Conservation (phyloP, 306 rosid genomes). For the Quercus ilex region DNA sequence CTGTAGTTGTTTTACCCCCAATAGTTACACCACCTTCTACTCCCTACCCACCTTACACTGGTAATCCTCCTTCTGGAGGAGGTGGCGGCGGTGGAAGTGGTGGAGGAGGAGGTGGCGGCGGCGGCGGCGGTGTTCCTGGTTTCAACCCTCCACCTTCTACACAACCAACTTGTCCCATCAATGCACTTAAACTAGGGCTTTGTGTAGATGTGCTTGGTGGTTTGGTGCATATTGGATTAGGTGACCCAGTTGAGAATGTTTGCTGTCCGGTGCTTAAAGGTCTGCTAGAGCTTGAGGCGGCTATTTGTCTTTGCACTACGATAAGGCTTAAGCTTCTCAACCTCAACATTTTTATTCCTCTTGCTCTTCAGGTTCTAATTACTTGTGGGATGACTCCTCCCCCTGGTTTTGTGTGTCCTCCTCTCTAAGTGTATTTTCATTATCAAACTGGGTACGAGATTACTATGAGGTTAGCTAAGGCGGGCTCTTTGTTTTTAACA, state of each 20-base stretch:
- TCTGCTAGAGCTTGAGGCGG: slow-evolving; percentile 84
- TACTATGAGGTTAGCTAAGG: neutral
- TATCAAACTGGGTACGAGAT: neutral
- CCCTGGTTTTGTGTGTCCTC: slow-evolving; percentile 89
- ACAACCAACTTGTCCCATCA: slow-evolving; percentile 57
- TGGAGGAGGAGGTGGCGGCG: neutral
- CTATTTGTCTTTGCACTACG: slow-evolving; percentile 75
- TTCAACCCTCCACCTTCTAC: slow-evolving; percentile 29
- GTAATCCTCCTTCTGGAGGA: slow-evolving; percentile 10
- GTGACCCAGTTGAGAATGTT: slow-evolving; percentile 61
- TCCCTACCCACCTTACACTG: slow-evolving; percentile 35
- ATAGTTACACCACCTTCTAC: slow-evolving; percentile 48
- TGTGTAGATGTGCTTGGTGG: slow-evolving; percentile 87
- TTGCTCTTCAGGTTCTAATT: slow-evolving; percentile 68
- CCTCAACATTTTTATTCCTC: slow-evolving; percentile 71
- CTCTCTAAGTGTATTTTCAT: slow-evolving; percentile 23
- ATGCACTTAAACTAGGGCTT: slow-evolving; percentile 72
- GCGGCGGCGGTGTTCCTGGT: slow-evolving; percentile 18
- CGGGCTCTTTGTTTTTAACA: neutral
- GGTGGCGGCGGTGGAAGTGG: slow-evolving; percentile 1
- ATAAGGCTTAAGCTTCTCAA: slow-evolving; percentile 74
- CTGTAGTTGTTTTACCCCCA: slow-evolving; percentile 1
- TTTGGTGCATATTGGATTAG: slow-evolving; percentile 69
- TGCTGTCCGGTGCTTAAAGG: slow-evolving; percentile 87
- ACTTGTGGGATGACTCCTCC: slow-evolving; percentile 88